A percentile compares a stretch with the other conserved stretches of the same genome.
phyloP scores from a whole-genome alignment of 208 protist genomes.

The Leishmania mexicana region DNA sequence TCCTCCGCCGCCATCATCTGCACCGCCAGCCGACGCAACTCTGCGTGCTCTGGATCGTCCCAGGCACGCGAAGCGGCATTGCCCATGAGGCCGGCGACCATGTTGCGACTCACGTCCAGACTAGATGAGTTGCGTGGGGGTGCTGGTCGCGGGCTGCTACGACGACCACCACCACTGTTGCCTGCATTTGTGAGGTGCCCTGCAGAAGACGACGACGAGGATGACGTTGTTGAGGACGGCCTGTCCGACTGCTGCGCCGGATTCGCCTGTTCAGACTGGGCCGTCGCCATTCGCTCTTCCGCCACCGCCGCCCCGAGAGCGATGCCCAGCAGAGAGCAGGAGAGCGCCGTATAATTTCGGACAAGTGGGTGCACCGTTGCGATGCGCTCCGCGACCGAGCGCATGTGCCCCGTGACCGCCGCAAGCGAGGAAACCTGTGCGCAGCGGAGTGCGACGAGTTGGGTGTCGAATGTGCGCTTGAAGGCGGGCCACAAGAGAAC shows the following conservation, averaged over 20 bases:
- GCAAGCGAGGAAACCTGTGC: slow-evolving; percentile 26
- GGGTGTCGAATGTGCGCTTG: slow-evolving; percentile 66
- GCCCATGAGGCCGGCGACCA: neutral
- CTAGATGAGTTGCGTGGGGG: neutral
- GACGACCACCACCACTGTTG: neutral
- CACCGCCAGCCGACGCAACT: slow-evolving; percentile 50
- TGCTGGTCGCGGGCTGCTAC: neutral
- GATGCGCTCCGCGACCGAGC: slow-evolving; percentile 33
- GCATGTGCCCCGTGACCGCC: slow-evolving; percentile 21
- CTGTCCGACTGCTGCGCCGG: neutral
- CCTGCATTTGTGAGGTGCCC: neutral
- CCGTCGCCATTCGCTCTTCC: slow-evolving; percentile 27
- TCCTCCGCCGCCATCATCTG: slow-evolving; percentile 56
- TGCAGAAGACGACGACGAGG: slow-evolving; percentile 9
- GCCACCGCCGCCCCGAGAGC: slow-evolving; percentile 26
- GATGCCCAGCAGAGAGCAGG: slow-evolving; percentile 31
- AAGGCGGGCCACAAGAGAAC: slow-evolving; percentile 82
- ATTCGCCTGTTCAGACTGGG: neutral
- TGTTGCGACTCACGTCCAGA: too few species aligned
- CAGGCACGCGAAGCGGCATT: neutral
- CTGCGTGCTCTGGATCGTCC: slow-evolving; percentile 15
- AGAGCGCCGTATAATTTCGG: slow-evolving; percentile 30
- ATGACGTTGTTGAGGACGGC: slow-evolving; percentile 3
- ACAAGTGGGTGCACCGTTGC: slow-evolving; percentile 63
- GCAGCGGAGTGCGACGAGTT: slow-evolving; percentile 64